A percentile compares a stretch with the other conserved stretches of the same genome.
These are phyloP conservation scores for Fusarium torulosum DNA, from an alignment of 2,329 filamentous ascomycete species.

Conservation along the genomic window DNA sequence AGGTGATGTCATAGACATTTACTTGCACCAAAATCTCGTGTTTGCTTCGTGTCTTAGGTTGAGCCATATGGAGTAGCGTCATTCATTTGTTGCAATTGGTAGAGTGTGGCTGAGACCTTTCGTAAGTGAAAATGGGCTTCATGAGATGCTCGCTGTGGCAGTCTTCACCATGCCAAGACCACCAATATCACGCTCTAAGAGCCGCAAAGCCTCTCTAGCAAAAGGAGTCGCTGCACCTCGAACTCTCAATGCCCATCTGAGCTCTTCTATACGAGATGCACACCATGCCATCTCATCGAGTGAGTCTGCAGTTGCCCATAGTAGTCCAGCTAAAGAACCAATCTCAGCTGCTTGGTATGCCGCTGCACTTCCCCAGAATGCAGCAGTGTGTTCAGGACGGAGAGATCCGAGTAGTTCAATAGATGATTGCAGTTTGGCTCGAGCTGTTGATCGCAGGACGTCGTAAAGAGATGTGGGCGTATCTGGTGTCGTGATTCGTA, in stretches of 20 bases:
- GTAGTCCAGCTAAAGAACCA: slow-evolving; percentile 56
- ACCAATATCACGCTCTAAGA: slow-evolving; percentile 54
- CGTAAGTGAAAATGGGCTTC: background rate
- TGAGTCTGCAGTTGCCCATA: slow-evolving; percentile 57
- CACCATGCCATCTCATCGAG: slow-evolving; percentile 57
- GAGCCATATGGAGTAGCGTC: slow-evolving; percentile 20
- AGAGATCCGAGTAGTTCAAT: slow-evolving; percentile 57
- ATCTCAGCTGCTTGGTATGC: slow-evolving; percentile 59
- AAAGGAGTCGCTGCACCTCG: slow-evolving; percentile 56
- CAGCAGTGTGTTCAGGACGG: slow-evolving; percentile 60
- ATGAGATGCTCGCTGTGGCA: slow-evolving; percentile 29
- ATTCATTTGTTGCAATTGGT: background rate
- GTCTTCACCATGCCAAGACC: slow-evolving; percentile 47
- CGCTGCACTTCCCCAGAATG: slow-evolving; percentile 61
- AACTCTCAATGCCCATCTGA: slow-evolving; percentile 58
- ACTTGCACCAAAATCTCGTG: slow-evolving; percentile 15
- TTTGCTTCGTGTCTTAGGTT: slow-evolving; percentile 23
- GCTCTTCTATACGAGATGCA: slow-evolving; percentile 55
- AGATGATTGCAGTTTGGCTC: slow-evolving; percentile 55
- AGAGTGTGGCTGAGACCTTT: slow-evolving; percentile 1
- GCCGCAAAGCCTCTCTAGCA: slow-evolving; percentile 55
- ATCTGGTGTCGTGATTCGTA: slow-evolving; percentile 57
- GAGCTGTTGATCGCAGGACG: slow-evolving; percentile 55
- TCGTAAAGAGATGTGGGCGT: slow-evolving; percentile 49
- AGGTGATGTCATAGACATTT: slow-evolving; percentile 46